These are phyloP conservation scores for Volutella citrinella DNA, from an alignment of 2,329 filamentous ascomycete species.

Conservation along the genomic window DNA sequence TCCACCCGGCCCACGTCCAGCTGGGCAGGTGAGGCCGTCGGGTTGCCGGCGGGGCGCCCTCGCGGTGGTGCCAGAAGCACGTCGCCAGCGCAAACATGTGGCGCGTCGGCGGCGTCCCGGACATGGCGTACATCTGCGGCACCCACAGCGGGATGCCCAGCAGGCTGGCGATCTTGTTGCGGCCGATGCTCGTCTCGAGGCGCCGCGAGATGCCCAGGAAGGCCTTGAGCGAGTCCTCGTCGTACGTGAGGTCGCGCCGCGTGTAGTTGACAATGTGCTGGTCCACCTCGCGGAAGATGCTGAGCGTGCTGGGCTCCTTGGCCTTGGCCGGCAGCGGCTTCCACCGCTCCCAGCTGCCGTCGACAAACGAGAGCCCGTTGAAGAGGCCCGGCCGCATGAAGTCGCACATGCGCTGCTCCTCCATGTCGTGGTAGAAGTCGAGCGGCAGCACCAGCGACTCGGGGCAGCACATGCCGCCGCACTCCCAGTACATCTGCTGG, in stretches of 20 bases:
- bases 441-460: constrained; percentile 32
- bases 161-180: constrained; percentile 27
- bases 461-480: constrained; percentile 35
- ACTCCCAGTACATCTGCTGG: constrained; percentile 39
- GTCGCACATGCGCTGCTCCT: constrained; percentile 33
- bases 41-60: constrained; percentile 20
- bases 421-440: constrained; percentile 28
- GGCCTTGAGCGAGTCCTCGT: constrained; percentile 32
- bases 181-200: constrained; percentile 28
- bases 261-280: constrained; percentile 33
- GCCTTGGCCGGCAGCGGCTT: constrained; percentile 26
- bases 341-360: constrained; percentile 35
- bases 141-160: constrained; percentile 33
- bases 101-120: constrained; percentile 25
- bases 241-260: constrained; percentile 23
- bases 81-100: constrained; percentile 33
- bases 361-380: constrained; percentile 33
- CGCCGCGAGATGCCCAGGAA: constrained; percentile 30
- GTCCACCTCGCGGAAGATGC: constrained; percentile 33
- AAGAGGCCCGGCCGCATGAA: constrained; percentile 34
- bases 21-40: constrained; percentile 31
- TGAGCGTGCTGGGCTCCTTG: constrained; percentile 31
- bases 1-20: constrained; percentile 37
- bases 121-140: constrained; percentile 14
- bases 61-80: constrained; percentile 35